Evolutionary conservation across 164 flowering plant genomes (phyloP), one percentile per base, ranked within the genome.

Genomic region (Protea cynaroides): DNA sequence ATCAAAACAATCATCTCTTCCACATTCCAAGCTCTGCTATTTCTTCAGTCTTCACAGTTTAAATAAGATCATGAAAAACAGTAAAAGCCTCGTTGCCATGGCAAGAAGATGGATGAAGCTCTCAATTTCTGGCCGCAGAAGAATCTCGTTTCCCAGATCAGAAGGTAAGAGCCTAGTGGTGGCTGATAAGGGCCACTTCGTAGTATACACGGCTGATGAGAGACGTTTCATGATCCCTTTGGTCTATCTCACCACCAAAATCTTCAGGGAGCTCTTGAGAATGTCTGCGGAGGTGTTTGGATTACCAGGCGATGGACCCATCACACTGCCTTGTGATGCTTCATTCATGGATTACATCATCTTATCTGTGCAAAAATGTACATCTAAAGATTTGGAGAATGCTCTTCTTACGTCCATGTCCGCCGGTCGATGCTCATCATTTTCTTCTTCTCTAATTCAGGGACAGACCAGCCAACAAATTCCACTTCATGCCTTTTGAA

Each of bases 281-380:
- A 66, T 77, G 71, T 63, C 81, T 23, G 74, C 63, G 59, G 79
- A 72, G 37, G 76, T 69, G 65, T 72, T 65, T 34, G 79, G 76
- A 23, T 21, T 75, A 43, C 55, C 72, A 17, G 25, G 47, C 19
- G 17, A 69, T 46, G 70, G 75, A 13, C 69, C 74, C 13, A 69
- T 76, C 29, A 72, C 58, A 36, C 54, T 76, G 60, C 76, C 69
- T 0, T 76, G 66, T 13, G 71, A 68, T 37, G 65, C 69, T 1
- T 58, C 44, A 9, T 67, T 65, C 58, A 46, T 75, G 68, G 74
- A 75, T 2, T 67, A 67, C 24, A 21, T 65, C 4, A 44, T 74
- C 4, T 40, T 71, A n/a, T 65, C 67, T 11, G 17, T 71, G 38
- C 40, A 71, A 29, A 43, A 58, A 54, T 12, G 37, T 15, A 19